Percentiles rank a stretch among this genome's conserved stretches.
Evolutionary conservation across 2,329 filamentous ascomycete species (phyloP).

Genomic region (Ophiostoma piceae): DNA sequence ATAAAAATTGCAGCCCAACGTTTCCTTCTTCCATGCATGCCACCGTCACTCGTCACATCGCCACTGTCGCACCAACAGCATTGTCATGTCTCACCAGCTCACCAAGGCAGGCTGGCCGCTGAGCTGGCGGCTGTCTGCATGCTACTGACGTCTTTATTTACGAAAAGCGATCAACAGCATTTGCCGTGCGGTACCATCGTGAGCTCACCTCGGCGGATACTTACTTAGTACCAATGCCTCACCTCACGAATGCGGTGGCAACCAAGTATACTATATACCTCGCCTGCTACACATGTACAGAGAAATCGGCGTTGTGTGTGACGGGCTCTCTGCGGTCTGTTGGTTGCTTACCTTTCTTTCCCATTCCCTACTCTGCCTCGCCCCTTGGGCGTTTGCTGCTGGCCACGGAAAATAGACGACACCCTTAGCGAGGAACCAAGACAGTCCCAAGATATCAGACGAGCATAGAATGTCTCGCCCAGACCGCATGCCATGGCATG

Average conservation of each 20-base stretch:
- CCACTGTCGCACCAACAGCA: not conserved
- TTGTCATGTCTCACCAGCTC: not conserved
- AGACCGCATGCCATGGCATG: not conserved
- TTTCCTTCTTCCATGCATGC: not conserved
- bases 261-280: not conserved
- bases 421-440: not conserved
- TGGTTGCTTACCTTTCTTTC: not conserved
- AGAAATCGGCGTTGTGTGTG: not conserved
- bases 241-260: not conserved
- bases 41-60: not conserved
- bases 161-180: not conserved
- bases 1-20: not conserved
- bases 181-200: not conserved
- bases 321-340: not conserved
- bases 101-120: not conserved
- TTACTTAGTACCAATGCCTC: not conserved
- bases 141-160: not conserved
- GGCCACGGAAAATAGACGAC: constrained; percentile 5
- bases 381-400: not conserved
- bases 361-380: not conserved
- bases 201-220: not conserved
- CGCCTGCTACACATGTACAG: not conserved
- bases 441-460: not conserved
- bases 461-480: not conserved
- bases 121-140: not conserved